phyloP scores from a whole-genome alignment of 1,284 basidiomycete genomes.

The Meira miltonrushii region DNA sequence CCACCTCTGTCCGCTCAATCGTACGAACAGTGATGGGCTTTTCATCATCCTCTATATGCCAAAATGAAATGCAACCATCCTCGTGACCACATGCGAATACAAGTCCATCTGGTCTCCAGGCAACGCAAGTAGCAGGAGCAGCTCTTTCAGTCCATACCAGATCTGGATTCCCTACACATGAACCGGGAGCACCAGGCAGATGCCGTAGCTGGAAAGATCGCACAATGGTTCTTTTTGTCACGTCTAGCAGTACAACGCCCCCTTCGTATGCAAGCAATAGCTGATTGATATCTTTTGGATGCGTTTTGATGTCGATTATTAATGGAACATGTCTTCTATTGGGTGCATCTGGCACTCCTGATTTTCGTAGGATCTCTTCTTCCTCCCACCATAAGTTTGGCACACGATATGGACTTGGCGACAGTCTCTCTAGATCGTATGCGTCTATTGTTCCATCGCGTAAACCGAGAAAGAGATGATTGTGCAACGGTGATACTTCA shows the following conservation, averaged over 20 bases:
- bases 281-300: slow-evolving; percentile 75
- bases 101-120: slow-evolving; percentile 61
- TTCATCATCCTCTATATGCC: slow-evolving; percentile 75
- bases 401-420: slow-evolving; percentile 46
- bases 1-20: slow-evolving; percentile 37
- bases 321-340: slow-evolving; percentile 53
- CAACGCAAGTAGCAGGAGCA: slow-evolving; percentile 67
- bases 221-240: slow-evolving; percentile 35
- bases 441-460: slow-evolving; percentile 55
- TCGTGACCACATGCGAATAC: slow-evolving; percentile 64
- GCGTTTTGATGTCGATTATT: slow-evolving; percentile 55
- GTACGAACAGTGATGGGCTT: slow-evolving; percentile 69
- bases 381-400: slow-evolving; percentile 66
- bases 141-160: slow-evolving; percentile 63
- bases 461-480: slow-evolving; percentile 62
- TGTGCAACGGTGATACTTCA: slow-evolving; percentile 67
- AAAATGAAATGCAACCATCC: slow-evolving; percentile 83
- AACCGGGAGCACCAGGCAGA: slow-evolving; percentile 40
- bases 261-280: slow-evolving; percentile 77
- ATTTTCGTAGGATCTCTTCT: slow-evolving; percentile 62
- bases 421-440: slow-evolving; percentile 53
- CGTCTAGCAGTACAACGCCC: slow-evolving; percentile 51
- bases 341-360: slow-evolving; percentile 59
- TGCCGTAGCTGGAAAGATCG: slow-evolving; percentile 40
- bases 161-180: slow-evolving; percentile 59